These are phyloP conservation scores for Citrus sp. DNA, from an alignment of 345 rosid species.

Conservation along the genomic window DNA sequence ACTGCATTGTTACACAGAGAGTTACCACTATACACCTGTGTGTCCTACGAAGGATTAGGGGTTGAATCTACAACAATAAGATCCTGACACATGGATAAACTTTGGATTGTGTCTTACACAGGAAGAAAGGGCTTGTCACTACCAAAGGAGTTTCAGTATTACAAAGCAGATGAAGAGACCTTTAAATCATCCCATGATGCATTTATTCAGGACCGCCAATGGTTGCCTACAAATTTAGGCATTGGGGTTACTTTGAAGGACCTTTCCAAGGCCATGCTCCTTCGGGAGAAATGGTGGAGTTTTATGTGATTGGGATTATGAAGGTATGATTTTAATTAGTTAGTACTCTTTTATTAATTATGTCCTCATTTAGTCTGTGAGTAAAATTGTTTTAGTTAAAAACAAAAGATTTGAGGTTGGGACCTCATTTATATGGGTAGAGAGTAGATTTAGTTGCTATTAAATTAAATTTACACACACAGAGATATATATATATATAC, in stretches of 20 bases:
- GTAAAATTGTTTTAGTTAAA: too few species aligned
- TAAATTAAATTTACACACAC: too few species aligned
- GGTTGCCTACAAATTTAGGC: slow-evolving; percentile 75
- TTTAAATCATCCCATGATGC: slow-evolving; percentile 70
- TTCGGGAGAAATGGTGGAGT: slow-evolving; percentile 56
- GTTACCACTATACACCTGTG: too few species aligned
- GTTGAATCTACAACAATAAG: not conserved
- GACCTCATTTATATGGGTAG: too few species aligned
- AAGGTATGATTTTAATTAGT: slow-evolving; percentile 32
- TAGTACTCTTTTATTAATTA: too few species aligned
- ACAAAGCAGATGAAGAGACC: slow-evolving; percentile 64
- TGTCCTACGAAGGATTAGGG: too few species aligned
- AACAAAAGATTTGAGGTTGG: too few species aligned
- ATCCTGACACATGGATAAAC: not conserved
- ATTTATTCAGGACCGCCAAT: slow-evolving; percentile 70
- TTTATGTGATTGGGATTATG: slow-evolving; percentile 57
- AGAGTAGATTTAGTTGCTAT: too few species aligned
- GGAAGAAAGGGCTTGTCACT: slow-evolving; percentile 67
- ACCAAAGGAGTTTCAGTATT: slow-evolving; percentile 53
- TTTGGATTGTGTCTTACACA: slow-evolving; percentile 5
- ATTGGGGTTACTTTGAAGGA: slow-evolving; percentile 82
- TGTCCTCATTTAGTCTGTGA: too few species aligned
- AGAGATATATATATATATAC: too few species aligned
- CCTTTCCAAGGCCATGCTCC: slow-evolving; percentile 67
- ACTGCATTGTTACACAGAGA: too few species aligned